These are phyloP conservation scores for Quercus berberidifolia DNA, from an alignment of 306 rosid species.

Conservation along the genomic window DNA sequence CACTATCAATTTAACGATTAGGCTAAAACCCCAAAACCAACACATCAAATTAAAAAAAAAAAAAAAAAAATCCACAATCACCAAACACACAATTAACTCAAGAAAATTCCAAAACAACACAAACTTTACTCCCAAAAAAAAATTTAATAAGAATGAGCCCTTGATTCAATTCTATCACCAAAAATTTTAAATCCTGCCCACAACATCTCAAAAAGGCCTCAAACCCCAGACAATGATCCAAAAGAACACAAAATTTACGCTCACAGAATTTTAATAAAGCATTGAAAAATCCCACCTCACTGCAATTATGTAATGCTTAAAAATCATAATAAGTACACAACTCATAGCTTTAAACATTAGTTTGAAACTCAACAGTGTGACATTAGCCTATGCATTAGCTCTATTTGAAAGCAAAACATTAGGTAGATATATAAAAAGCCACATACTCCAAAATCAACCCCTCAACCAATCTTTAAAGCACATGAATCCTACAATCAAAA, in stretches of 20 bases:
- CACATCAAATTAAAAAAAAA: not conserved
- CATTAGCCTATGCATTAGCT: not conserved
- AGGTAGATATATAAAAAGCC: not conserved
- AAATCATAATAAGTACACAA: not conserved
- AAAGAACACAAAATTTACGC: not conserved
- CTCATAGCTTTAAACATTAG: not conserved
- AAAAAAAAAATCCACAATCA: not conserved
- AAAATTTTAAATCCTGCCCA: not conserved
- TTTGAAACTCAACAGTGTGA: not conserved
- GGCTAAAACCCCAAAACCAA: slow-evolving; percentile 1
- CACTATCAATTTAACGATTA: not conserved
- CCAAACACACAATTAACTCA: slow-evolving; percentile 7
- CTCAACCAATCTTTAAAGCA: not conserved
- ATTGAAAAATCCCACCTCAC: slow-evolving; percentile 94
- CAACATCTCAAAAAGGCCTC: slow-evolving; percentile 1
- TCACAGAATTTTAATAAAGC: not conserved
- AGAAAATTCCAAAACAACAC: not conserved
- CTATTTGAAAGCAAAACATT: not conserved
- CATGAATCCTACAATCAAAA: not conserved
- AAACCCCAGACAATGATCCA: not conserved
- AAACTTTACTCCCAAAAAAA: not conserved
- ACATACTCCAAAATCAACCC: not conserved
- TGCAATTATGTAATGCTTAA: slow-evolving; percentile 29
- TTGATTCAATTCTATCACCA: slow-evolving; percentile 17
- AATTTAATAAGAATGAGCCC: slow-evolving; percentile 8